These are phyloP conservation scores for Hysterium pulicare DNA, from an alignment of 2,329 filamentous ascomycete species.

Conservation along the genomic window DNA sequence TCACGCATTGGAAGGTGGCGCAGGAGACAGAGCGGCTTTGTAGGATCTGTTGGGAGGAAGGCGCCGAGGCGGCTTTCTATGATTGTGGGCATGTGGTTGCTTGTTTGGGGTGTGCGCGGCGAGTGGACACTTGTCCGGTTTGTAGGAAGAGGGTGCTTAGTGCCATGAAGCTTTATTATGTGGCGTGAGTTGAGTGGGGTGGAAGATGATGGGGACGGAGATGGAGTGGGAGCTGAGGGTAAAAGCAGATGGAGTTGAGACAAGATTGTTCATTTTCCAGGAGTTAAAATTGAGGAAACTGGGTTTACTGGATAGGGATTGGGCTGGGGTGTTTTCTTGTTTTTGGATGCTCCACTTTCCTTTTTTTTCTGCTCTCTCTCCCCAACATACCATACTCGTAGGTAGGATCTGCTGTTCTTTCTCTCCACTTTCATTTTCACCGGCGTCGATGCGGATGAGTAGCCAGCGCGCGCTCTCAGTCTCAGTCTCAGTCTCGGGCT, in stretches of 20 bases:
- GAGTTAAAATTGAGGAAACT: background rate
- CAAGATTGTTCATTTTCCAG: no score
- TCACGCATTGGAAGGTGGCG: constrained; percentile 59
- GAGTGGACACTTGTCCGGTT: constrained; percentile 59
- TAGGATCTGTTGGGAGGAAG: constrained; percentile 60
- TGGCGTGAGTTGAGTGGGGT: constrained; percentile 12
- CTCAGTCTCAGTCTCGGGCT: no score
- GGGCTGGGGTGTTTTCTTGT: background rate
- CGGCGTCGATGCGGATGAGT: no score
- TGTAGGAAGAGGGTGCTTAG: constrained; percentile 56
- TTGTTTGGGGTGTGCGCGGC: constrained; percentile 57
- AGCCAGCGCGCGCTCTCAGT: no score
- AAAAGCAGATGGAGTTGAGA: no score
- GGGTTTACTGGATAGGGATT: background rate
- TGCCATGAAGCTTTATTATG: constrained; percentile 56
- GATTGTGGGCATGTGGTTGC: constrained; percentile 63
- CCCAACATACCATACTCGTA: no score
- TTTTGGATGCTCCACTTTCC: background rate
- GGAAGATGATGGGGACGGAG: background rate
- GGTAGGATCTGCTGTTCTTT: no score
- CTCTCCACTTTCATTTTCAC: background rate
- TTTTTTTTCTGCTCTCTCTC: no score
- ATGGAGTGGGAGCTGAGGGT: background rate
- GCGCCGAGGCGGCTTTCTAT: constrained; percentile 59
- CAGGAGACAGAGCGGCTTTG: constrained; percentile 59